phyloP scores from a whole-genome alignment of 1,284 basidiomycete species.

The Cutaneotrichosporon sp. region DNA sequence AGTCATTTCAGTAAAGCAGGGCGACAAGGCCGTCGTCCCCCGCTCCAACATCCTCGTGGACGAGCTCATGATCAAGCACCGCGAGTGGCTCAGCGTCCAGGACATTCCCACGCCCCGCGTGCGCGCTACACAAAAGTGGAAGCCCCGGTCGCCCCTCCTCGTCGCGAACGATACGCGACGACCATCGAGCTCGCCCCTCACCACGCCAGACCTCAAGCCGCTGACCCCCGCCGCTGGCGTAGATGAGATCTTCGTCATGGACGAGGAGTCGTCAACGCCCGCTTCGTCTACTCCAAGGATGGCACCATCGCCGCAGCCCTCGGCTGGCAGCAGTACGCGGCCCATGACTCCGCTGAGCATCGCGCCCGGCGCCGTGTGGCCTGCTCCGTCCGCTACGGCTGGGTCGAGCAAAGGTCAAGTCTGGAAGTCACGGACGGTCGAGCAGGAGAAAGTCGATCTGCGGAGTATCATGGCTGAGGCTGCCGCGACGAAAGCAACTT shows the following conservation, averaged over 20 bases:
- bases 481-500: conserved; percentile 21
- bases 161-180: conserved; percentile 50
- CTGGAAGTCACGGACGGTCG: conserved; percentile 53
- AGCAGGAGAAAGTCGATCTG: conserved; percentile 61
- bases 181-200: conserved; percentile 2
- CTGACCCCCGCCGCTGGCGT: conserved; percentile 20
- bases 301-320: conserved; percentile 16
- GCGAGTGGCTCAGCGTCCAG: conserved; percentile 70
- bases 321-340: conserved; percentile 26
- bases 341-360: conserved; percentile 54
- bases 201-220: conserved; percentile 24
- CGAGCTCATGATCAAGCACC: conserved; percentile 61
- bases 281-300: conserved; percentile 9
- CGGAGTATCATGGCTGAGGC: conserved; percentile 78
- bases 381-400: background rate
- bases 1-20: conserved; percentile 62
- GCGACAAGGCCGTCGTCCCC: conserved; percentile 61
- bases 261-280: conserved; percentile 39
- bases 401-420: conserved; percentile 24
- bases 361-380: background rate
- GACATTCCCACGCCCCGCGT: conserved; percentile 71
- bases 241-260: conserved; percentile 50
- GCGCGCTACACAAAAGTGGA: conserved; percentile 46
- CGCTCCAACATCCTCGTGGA: conserved; percentile 59
- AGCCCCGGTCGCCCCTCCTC: conserved; percentile 52